Base-by-base conservation (phyloP, 257 asterid species). In the Nicotiana obtusifolia region DNA sequence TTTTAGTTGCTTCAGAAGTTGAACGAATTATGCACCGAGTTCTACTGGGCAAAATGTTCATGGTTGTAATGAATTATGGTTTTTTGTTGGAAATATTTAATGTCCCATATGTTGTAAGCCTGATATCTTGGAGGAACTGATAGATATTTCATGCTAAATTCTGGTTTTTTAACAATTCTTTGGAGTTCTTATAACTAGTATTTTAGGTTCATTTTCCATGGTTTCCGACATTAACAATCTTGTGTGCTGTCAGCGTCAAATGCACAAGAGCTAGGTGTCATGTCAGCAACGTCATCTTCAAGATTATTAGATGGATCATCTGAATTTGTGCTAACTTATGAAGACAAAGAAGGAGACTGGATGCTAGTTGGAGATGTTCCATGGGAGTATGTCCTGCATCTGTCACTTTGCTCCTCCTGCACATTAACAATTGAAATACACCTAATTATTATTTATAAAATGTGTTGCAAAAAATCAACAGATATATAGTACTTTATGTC, bases 291-390 rank as follows among this genome's bases (percentile, higher is more conserved):
- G 37, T 87, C 66, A 54, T 88, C 91, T 41, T 66, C 83, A 37
- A 86, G 88, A 44, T 86, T 93, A 84, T 77, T 95, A 84, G 94
- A 90, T 84, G 96, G 90, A 86, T 88, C 89, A 5, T 88, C 95
- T 53, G 94, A 88, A 35, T 95, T 87, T 82, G 94, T 92, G 83
- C 94, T 93, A 80, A 94, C 98, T 66, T 93, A 94, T 83, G 98
- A 93, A 83, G 98, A 94, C 87, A 94, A 88, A 87, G 98, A 94
- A 1, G 97, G 97, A 76, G 98, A 94, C 33, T 91, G 97, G 98
- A 92, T 94, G 98, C 97, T 94, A 66, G 97, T 92, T 73, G 98
- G 97, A 82, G 97, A 94, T 76, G 97, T 92, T 84, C 98, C 98
- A 61, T 94, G 97, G 97, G 94, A 89, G 98, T 94, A 94, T 30